These are phyloP conservation scores for Ganoderma meredithae DNA, from an alignment of 1,284 basidiomycete genomes.

Conservation along the genomic window DNA sequence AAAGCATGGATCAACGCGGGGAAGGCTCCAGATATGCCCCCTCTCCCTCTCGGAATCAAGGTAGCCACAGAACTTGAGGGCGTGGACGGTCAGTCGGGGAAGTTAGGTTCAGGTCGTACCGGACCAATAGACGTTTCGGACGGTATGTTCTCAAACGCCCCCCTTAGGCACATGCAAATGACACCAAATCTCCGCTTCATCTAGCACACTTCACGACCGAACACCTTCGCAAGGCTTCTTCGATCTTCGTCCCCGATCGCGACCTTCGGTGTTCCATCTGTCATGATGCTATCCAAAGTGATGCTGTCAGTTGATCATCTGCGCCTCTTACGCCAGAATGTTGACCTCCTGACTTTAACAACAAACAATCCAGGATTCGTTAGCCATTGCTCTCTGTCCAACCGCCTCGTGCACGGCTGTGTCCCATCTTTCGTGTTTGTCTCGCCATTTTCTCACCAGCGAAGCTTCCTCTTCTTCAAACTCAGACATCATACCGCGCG, in stretches of 20 bases:
- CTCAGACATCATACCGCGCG: constrained; percentile 61
- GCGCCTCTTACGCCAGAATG: neutral
- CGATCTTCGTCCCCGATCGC: constrained; percentile 45
- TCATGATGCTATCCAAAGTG: constrained; percentile 47
- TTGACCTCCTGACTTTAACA: neutral
- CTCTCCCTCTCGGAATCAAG: constrained; percentile 60
- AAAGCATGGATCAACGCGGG: constrained; percentile 53
- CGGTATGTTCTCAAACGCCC: constrained; percentile 48
- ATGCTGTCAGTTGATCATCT: constrained; percentile 49
- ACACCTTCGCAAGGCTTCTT: constrained; percentile 62
- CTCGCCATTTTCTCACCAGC: constrained; percentile 57
- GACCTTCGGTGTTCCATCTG: constrained; percentile 63
- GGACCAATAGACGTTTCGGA: constrained; percentile 75
- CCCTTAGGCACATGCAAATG: neutral
- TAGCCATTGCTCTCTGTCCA: constrained; percentile 62
- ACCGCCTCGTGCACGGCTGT: constrained; percentile 55
- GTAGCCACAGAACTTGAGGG: constrained; percentile 70
- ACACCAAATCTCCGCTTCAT: neutral
- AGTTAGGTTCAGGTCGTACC: constrained; percentile 53
- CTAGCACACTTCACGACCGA: constrained; percentile 58
- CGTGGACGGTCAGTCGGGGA: constrained; percentile 70
- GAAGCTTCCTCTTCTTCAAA: constrained; percentile 13
- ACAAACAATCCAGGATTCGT: constrained; percentile 55
- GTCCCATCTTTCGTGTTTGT: constrained; percentile 78
- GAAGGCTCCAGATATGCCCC: constrained; percentile 30